Base-by-base conservation (phyloP, 202 grass and related monocot species). In the Dendrocalamus latiflorus region DNA sequence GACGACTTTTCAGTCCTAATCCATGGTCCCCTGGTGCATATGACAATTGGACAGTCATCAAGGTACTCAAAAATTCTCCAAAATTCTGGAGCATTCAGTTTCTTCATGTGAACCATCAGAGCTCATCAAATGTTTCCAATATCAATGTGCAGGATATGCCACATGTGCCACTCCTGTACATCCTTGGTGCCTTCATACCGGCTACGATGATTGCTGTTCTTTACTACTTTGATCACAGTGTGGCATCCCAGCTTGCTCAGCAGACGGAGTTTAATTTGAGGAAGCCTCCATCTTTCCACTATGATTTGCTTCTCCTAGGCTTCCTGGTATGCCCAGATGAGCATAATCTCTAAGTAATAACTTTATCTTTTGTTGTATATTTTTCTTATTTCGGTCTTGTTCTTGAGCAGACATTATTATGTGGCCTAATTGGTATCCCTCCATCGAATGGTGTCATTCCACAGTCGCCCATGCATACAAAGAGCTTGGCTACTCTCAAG, bases 391-490 rank as follows among this genome's bases (percentile, higher is more conserved):
- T 25, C 39, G 16, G 17, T 64, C 43, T 66, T 17, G 41, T 74
- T 22, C 20, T 83, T 84, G 77, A 77, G 81, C 85, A 99, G 96
- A 99, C 96, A 10, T 88, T 99, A 71, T 16, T 99, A 17, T 99
- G 96, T 38, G 96, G 96, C n/a, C 91, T 99, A 44, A 77, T 96
- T 70, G 96, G 96, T 54, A 91, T 99, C 79, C 96, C 96, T 62
- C 96, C 96, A 24, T 75, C 96, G 30, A 99, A 99, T 89, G 96
- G 96, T 49, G 96, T 99, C 53, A 96, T 99, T 76, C 96, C 96
- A 33, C 93, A 99, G 43, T 99, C 96, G 47, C 96, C 96, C 12
- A 99, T 99, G 96, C 96, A 99, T 81, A 99, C 96, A 17, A 99
- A 99, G 81, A 94, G 96, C 68, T 83, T 99, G 85, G 93, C 96